Evolutionary conservation across 768 basidiomycete species (phyloP), one percentile per base, ranked within the genome.

Genomic region (Cystofilobasidium bisporidii): DNA sequence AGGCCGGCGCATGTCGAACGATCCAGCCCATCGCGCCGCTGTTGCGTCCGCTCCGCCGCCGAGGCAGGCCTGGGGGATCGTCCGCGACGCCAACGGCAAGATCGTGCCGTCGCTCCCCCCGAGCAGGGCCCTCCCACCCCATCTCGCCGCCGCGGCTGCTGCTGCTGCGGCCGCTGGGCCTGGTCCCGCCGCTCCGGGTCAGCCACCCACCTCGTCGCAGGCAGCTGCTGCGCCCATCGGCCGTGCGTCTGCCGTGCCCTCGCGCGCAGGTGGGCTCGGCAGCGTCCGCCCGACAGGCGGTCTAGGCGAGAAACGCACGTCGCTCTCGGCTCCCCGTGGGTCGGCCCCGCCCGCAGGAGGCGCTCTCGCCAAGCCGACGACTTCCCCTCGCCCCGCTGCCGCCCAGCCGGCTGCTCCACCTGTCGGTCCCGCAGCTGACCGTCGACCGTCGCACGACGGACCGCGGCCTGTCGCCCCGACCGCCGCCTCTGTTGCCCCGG

Each of bases 111-210:
- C 59, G 6, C 30, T 26, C 8, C 28, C 62, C 53, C 24, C 50
- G 1, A 50, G 62, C 45, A 38, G 63, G 58, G 11, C n/a, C 18
- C 45, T 56, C 18, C 68, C 68, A 24, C 68, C 68, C n/a, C 68
- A 69, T 24, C 48, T 64, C 11, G 62, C 55, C 28, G 22, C 33
- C 38, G 30, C 55, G 32, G 43, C 43, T 5, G 43, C 43, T 5
- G 3, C 18, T 15, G 43, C 43, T 22, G 43, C 43, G 3, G 43
- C 43, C 20, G 43, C 10, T 15, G 18, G 9, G 10, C 14, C 28
- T 1, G 2, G 28, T 1, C 28, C 53, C 15, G 53, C 53, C 14
- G 18, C n/a, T 32, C 30, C 53, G 4, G 32, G 15, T 14, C 1
- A 33, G 12, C 8, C 36, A 4, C 18, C 48, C 36, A 53, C 36